Evolutionary conservation across 768 basidiomycete genomes (phyloP).

Genomic region (Sporobolomyces pararoseus): DNA sequence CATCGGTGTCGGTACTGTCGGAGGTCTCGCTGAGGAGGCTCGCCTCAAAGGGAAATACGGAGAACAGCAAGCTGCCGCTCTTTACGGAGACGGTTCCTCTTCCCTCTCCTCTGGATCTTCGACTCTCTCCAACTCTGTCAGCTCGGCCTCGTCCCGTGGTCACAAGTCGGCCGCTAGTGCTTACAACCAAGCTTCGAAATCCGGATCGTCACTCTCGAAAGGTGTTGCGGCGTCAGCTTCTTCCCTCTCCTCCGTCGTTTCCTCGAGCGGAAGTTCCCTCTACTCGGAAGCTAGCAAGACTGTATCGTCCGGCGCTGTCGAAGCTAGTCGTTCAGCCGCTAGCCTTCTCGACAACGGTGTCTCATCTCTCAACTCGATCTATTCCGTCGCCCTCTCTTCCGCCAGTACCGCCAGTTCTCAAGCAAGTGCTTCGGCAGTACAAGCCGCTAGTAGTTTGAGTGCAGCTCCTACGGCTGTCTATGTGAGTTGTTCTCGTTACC

Average conservation of each 20-base stretch:
- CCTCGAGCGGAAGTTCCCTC: conserved; percentile 14
- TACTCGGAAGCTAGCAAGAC: conserved; percentile 14
- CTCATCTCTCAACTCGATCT: conserved; percentile 13
- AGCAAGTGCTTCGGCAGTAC: conserved; percentile 7
- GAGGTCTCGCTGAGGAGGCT: conserved; percentile 44
- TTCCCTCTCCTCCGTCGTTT: conserved; percentile 22
- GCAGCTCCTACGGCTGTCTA: conserved; percentile 27
- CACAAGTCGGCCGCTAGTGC: conserved; percentile 8
- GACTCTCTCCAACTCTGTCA: conserved; percentile 45
- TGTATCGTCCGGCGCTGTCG: background rate
- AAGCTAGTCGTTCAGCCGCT: conserved; percentile 6
- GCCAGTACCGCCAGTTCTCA: conserved; percentile 10
- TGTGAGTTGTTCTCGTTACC: background rate
- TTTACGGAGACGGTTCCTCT: conserved; percentile 41
- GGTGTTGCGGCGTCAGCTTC: background rate
- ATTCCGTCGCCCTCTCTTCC: conserved; percentile 22
- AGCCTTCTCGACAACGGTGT: background rate
- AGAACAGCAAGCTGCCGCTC: conserved; percentile 49
- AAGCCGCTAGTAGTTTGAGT: background rate
- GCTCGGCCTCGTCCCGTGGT: conserved; percentile 41
- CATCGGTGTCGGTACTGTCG: conserved; percentile 45
- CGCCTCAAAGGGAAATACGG: conserved; percentile 43
- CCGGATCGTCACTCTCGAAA: conserved; percentile 16
- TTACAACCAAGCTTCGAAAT: conserved; percentile 12
- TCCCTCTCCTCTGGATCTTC: background rate